Percentiles rank a stretch among this genome's conserved stretches.
These are phyloP conservation scores for Annulohypoxylon stygium DNA, from an alignment of 495 filamentous ascomycete genomes.

Conservation along the genomic window DNA sequence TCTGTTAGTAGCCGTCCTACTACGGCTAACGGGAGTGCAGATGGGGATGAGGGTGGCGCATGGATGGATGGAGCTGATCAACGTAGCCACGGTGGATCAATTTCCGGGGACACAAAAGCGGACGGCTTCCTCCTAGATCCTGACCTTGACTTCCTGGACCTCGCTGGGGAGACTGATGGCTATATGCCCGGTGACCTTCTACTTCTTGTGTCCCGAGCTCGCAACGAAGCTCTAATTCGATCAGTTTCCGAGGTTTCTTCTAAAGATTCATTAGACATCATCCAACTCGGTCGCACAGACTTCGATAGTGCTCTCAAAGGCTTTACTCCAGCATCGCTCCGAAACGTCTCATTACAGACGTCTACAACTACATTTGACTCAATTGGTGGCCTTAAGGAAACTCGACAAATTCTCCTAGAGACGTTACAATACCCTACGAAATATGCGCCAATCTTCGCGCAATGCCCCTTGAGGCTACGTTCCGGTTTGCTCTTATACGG, in stretches of 20 bases:
- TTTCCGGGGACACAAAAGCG: constrained; percentile 47
- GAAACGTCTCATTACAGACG: constrained; percentile 91
- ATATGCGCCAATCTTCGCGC: constrained; percentile 96
- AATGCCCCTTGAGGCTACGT: constrained; percentile 91
- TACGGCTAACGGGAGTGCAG: constrained; percentile 64
- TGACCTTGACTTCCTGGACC: constrained; percentile 89
- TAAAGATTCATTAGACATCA: constrained; percentile 50
- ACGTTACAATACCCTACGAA: constrained; percentile 97
- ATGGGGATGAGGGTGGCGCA: constrained; percentile 65
- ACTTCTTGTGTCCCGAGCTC: constrained; percentile 85
- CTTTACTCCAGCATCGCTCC: constrained; percentile 93
- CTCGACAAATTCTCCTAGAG: constrained; percentile 88
- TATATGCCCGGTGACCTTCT: constrained; percentile 97
- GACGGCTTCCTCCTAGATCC: constrained; percentile 77
- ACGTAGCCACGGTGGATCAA: constrained; percentile 28
- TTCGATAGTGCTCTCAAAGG: constrained; percentile 87
- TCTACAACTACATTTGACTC: constrained; percentile 89
- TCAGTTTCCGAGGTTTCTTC: constrained; percentile 64
- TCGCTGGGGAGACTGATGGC: constrained; percentile 93
- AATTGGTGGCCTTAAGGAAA: constrained; percentile 89
- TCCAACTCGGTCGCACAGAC: constrained; percentile 76
- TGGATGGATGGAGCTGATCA: constrained; percentile 76
- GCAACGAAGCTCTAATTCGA: constrained; percentile 91
- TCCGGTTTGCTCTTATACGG: constrained; percentile 94
- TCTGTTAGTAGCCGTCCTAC: constrained; percentile 63